Evolutionary conservation across 305 asterid species (phyloP), one percentile per base, ranked within the genome.

Genomic region (Fraxinus latifolia): DNA sequence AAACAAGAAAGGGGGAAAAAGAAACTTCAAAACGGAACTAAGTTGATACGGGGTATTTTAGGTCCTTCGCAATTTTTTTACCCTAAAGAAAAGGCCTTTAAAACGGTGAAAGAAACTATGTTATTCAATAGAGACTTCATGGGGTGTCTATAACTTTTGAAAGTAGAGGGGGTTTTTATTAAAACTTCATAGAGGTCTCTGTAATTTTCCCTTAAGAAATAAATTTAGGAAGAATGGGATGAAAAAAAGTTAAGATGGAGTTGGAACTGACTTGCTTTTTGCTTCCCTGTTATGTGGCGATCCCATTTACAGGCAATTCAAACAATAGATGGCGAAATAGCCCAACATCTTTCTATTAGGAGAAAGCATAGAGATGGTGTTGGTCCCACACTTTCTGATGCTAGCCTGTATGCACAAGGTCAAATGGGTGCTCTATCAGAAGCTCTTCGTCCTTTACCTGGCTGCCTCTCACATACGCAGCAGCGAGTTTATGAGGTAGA

Each of bases 401-500:
- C 93, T 71, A 88, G 89, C 84, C 79, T 90, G 79, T 91, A 95
- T 87, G 83, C 94, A 62, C 98, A 87, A 84, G 93, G 95, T 82
- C 96, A 90, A 88, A 87, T 92, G 88, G 91, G 93, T 79, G 91
- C 82, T 79, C 79, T 95, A 77, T 98, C 99, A 3, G 99, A 96
- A 82, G 94, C 97, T 42, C 99, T 95, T 84, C 97, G 98, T 71
- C 98, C 98, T 84, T 92, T 90, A 86, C 98, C 98, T 80, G 98
- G 99, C 44, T 96, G 94, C 81, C 85, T 96, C 78, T 92, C 99
- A 12, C 93, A 88, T 81, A 90, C 97, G 47, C 98, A 95, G 88
- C 98, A 96, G 91, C 92, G 97, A 79, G 98, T 96, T 85, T 96
- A 96, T 82, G 98, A 96, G 98, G 99, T 92, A 75, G 79, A 84